Evolutionary conservation across 140 eudicot species (phyloP), one percentile per base, ranked within the genome.

Genomic region (Oenanthe javanica): DNA sequence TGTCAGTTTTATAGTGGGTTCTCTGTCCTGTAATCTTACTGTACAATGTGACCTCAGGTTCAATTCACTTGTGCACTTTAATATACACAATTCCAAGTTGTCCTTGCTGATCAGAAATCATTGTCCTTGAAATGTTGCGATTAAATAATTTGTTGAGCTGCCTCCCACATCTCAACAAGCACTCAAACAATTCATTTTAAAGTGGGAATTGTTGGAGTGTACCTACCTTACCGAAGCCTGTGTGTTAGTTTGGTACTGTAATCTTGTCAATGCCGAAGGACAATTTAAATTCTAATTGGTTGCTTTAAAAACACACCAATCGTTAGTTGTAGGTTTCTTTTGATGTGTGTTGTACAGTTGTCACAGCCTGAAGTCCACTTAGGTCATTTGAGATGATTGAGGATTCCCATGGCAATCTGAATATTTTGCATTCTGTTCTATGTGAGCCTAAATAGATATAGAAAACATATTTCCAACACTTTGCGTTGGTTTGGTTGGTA

Each of bases 101-200:
- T 74, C 40, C 42, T 25, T 25, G 63, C 79, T 48, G 79, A 75
- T 14, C 19, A 75, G 61, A 75, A 75, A 49, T 48, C 79, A 75
- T 13, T 49, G 45, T 49, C 63, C 45, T 49, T 25, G 40, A 11
- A 74, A 1, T 46, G 21, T 47, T n/a, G 59, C 1, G 16, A n/a
- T 11, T 47, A 0, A 7, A 21, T 74, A 74, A 74, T 11, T 23
- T 45, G 43, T 21, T 74, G 57, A 74, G 59, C 78, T 74, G 59
- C 59, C 59, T 48, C 47, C 21, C 59, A 74, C 77, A 72, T 18
- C 15, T 45, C 59, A 74, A 74, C 40, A 74, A 73, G 77, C 57
- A 45, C 77, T 72, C 57, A n/a, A 2, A n/a, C 19, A 9, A 21
- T 46, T 46, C 5, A n/a, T 4, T 46, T 15, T 74, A n/a, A 47